Evolutionary conservation across 2,329 filamentous ascomycete genomes (phyloP), one percentile per base, ranked within the genome.

Genomic region (Talaromyces verruculosus): DNA sequence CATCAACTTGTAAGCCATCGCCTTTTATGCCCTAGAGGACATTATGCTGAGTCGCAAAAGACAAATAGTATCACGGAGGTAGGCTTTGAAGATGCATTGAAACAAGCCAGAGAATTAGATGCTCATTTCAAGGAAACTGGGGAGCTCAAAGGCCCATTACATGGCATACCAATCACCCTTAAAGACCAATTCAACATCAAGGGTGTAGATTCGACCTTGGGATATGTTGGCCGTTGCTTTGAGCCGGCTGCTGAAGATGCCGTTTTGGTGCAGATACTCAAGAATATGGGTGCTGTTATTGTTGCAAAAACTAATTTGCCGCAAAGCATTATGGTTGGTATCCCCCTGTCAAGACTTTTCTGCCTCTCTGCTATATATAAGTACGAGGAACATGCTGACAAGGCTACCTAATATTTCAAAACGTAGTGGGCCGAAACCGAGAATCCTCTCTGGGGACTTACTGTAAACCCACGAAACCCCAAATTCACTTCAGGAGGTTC

Each of bases 181-280:
- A 88, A 88, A 71, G 86, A 88, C 62, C 84, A 84, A 6, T 88
- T 88, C 74, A 81, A 87, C 35, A 77, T 88, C 30, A 81, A 82
- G 65, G 85, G 84, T 1, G 71, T 80, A 2, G 84, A 87, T 58
- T 81, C 82, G 1, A 86, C 86, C 0, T 76, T 87, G 2, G 86
- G 86, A 5, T 66, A 65, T 37, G 64, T 66, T 13, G 61, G 63
- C 5, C 60, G 68, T 57, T 79, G 84, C 0, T 83, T 84, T 63
- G 72, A 79, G 1, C 84, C 84, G 0, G 84, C 84, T 1, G 13
- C 5, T 19, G 53, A 43, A 35, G 53, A 60, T 55, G 33, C 49
- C 39, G 60, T 47, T 41, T 28, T 63, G 2, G 64, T 67, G 1
- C 28, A 43, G 59, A 66, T 63, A 41, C 59, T 66, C 8, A 57